Percentiles rank a stretch among this genome's conserved stretches.
Conservation (phyloP, 139 green algal genomes). For the Pleodorina starrii region DNA sequence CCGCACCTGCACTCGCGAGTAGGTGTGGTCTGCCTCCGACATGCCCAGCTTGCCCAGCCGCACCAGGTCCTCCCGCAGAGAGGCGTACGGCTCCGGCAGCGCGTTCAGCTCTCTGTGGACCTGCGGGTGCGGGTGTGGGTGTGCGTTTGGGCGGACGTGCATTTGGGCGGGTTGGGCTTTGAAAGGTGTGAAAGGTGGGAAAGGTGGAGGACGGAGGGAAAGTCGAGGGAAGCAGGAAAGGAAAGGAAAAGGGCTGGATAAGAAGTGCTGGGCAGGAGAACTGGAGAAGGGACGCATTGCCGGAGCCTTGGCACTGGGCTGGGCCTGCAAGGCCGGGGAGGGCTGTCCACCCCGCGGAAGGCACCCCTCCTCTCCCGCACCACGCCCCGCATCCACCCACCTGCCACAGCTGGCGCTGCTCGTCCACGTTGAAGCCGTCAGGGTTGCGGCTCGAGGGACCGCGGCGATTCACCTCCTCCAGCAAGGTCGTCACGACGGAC, state of each 20-base stretch:
- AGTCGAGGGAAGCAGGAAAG: no score
- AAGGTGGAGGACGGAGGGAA: no score
- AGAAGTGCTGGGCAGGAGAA: no score
- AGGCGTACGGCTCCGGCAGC: slow-evolving; percentile 4
- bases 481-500: not conserved
- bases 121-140: not conserved
- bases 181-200: no score
- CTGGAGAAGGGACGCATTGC: no score
- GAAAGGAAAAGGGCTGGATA: no score
- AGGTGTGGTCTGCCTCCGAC: slow-evolving; percentile 35
- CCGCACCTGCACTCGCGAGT: slow-evolving; percentile 4
- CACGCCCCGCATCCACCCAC: not conserved
- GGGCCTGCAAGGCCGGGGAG: no score
- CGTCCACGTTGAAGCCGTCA: not conserved
- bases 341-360: no score
- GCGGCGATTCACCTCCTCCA: slow-evolving; percentile 35
- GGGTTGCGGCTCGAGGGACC: not conserved
- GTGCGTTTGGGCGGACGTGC: no score
- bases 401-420: slow-evolving; percentile 30
- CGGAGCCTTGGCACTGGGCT: no score
- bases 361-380: not conserved
- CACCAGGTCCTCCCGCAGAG: not conserved
- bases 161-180: no score
- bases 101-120: slow-evolving; percentile 4
- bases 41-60: slow-evolving; percentile 5